Evolutionary conservation across 164 flowering plant species (phyloP), one percentile per base, ranked within the genome.

Genomic region (Akebia trifoliata): DNA sequence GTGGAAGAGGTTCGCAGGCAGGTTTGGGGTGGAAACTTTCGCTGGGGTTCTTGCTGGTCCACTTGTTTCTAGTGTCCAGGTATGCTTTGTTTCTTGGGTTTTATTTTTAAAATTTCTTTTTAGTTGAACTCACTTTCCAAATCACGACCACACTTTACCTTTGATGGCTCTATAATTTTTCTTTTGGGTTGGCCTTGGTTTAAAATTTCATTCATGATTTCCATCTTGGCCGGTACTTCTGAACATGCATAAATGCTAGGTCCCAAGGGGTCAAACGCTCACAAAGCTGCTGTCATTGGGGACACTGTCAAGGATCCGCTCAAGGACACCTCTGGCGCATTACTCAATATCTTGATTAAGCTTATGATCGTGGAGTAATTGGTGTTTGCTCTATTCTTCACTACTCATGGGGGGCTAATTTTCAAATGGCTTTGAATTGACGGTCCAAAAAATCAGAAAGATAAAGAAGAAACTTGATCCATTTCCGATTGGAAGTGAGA

Each of bases 331-430:
- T 82, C 85, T 9, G 85, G 88, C 40, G 83, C 85, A 17, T 83
- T 85, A 0, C 79, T 83, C 57, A 83, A 83, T 77, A 81, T 83
- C 56, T 77, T 83, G 30, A 83, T 83, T 73, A 83, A 81, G 79
- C 88, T 83, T 46, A 83, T 83, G 88, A 84, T 85, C 0, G 88
- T 83, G 5, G 88, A 83, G 50, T 83, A 85, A 0, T 82, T 83
- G 1, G 88, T 83, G 10, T 81, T 83, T 42, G 85, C 88, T 36
- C 88, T 82, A 37, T 83, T 83, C 61, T 83, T 81, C 30, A 86
- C 89, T 46, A 72, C 89, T 39, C 89, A 83, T 32, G 89, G 89
- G 49, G 84, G 89, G 18, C 44, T 83, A 32, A 78, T 83, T 31
- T 83, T 83, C 81, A 81, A 81, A 24, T 46, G 26, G 53, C 43